Percentiles rank a stretch among this genome's conserved stretches.
phyloP scores from a whole-genome alignment of 2,329 filamentous ascomycete species.

The Colletotrichum tamarilloi region DNA sequence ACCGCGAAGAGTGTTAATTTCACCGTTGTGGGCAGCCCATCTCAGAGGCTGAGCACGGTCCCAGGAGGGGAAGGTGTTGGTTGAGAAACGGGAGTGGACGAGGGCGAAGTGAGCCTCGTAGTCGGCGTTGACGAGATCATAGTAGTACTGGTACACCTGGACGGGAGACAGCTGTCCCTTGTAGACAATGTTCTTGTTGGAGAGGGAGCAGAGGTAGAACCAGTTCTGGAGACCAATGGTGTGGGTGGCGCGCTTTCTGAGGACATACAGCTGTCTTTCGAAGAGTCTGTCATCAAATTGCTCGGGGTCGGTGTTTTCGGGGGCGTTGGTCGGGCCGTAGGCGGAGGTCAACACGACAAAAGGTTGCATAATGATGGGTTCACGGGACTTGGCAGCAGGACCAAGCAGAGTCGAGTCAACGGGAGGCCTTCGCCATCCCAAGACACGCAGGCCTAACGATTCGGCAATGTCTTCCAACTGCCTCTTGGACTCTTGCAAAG shows the following conservation, averaged over 20 bases:
- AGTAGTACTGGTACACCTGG: constrained; percentile 98
- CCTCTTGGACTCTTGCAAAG: constrained; percentile 88
- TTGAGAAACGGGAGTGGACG: constrained; percentile 97
- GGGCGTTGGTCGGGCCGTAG: constrained; percentile 84
- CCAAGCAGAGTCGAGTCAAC: constrained; percentile 93
- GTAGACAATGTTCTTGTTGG: constrained; percentile 99
- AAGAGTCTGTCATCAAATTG: constrained; percentile 87
- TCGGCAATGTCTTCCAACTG: constrained; percentile 95
- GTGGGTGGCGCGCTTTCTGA: constrained; percentile 95
- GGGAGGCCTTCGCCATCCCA: constrained; percentile 97
- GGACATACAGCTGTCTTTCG: constrained; percentile 92
- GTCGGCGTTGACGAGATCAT: constrained; percentile 95
- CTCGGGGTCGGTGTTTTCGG: constrained; percentile 81
- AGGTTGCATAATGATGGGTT: constrained; percentile 94
- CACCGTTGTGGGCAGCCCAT: constrained; percentile 98
- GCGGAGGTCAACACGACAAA: constrained; percentile 90
- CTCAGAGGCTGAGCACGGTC: constrained; percentile 95
- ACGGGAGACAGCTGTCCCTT: constrained; percentile 95
- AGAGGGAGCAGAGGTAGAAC: constrained; percentile 98
- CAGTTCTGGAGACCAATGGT: constrained; percentile 96
- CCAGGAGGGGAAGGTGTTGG: constrained; percentile 98
- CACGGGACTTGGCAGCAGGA: constrained; percentile 90
- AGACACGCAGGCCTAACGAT: constrained; percentile 85
- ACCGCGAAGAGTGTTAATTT: constrained; percentile 96
- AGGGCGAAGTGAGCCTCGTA: constrained; percentile 97